These are phyloP conservation scores for Neurospora sp. DNA, from an alignment of 495 filamentous ascomycete genomes.

Conservation along the genomic window DNA sequence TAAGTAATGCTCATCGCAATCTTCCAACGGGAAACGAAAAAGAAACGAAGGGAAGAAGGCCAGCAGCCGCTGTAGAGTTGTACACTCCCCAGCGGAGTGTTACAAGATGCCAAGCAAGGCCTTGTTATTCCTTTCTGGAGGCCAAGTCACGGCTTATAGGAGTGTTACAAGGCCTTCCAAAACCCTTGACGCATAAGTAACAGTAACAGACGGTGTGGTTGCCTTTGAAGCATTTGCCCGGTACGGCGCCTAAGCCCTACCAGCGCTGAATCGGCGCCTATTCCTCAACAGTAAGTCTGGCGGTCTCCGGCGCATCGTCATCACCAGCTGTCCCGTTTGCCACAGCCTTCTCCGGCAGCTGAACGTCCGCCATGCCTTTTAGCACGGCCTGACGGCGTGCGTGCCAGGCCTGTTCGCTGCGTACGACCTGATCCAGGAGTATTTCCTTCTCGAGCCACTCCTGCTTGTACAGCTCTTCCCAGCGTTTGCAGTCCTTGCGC, in stretches of 20 bases:
- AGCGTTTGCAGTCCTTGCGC: conserved; percentile 48
- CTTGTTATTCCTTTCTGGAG: neutral
- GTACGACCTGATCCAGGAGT: conserved; percentile 43
- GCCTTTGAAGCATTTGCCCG: neutral
- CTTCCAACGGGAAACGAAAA: neutral
- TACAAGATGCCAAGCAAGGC: neutral
- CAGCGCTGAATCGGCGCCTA: neutral
- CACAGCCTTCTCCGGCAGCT: conserved; percentile 1
- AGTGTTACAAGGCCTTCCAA: neutral
- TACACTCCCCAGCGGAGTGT: neutral
- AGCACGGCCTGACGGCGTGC: conserved; percentile 34
- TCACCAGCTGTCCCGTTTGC: neutral
- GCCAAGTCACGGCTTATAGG: neutral
- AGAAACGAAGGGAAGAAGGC: neutral
- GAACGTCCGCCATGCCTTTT: conserved; percentile 22
- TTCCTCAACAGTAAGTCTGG: neutral
- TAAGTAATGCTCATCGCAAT: neutral
- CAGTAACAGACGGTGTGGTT: neutral
- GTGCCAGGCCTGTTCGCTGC: conserved; percentile 42
- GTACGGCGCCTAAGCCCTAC: neutral
- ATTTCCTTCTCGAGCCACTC: conserved; percentile 83
- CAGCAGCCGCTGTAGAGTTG: neutral
- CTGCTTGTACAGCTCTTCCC: conserved; percentile 57
- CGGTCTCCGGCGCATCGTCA: neutral
- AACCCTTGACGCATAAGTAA: neutral